phyloP scores from a whole-genome alignment of 306 rosid genomes.

The Vicia villosa region DNA sequence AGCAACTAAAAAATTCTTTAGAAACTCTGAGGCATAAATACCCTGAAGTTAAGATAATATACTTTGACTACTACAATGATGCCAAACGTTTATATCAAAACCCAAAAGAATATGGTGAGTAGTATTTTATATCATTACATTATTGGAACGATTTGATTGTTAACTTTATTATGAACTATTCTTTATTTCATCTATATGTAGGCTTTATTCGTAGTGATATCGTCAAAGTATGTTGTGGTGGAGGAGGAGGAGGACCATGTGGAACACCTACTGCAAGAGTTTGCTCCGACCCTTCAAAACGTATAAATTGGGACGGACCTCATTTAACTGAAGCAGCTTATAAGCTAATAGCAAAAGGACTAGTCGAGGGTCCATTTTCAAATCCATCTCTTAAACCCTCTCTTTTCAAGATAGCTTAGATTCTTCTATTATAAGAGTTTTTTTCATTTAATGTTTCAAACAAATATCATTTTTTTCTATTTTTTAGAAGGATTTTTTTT shows the following conservation, averaged over 20 bases:
- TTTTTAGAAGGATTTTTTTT: too few relatives aligned
- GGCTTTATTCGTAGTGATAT: conserved; percentile 34
- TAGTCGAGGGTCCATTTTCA: neutral
- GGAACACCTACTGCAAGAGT: neutral
- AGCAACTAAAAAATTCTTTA: conserved; percentile 36
- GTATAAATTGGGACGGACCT: neutral
- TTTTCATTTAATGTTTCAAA: too few relatives aligned
- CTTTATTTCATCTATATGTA: neutral
- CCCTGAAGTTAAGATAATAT: conserved; percentile 44
- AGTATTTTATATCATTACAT: neutral
- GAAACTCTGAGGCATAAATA: conserved; percentile 22
- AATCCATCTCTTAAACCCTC: neutral
- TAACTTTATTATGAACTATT: neutral
- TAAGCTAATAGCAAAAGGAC: neutral
- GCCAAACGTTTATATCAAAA: conserved; percentile 37
- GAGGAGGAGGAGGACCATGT: neutral
- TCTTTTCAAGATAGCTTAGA: neutral
- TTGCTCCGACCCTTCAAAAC: neutral
- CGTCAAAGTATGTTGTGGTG: conserved; percentile 24
- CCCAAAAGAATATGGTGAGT: conserved; percentile 42
- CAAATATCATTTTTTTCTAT: too few relatives aligned
- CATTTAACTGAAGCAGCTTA: neutral
- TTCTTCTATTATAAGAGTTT: too few relatives aligned
- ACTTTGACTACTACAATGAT: conserved; percentile 49
- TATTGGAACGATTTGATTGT: neutral